phyloP scores from a whole-genome alignment of 2,329 filamentous ascomycete species.

The Verticillium isaacii region DNA sequence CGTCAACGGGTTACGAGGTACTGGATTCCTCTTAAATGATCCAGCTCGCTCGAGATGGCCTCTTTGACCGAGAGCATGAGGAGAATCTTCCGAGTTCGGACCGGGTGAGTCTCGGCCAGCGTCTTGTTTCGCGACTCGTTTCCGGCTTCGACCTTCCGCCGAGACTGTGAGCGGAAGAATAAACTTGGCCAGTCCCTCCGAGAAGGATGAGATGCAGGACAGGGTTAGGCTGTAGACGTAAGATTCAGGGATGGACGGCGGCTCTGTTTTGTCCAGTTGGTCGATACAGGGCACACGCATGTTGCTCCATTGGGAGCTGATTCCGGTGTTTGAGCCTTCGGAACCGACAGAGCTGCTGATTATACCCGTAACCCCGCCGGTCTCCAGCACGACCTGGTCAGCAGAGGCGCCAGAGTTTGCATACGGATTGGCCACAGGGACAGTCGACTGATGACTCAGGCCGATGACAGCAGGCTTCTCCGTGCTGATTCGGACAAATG shows the following conservation, averaged over 20 bases:
- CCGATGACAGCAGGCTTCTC: slow-evolving; percentile 89
- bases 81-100: slow-evolving; percentile 16
- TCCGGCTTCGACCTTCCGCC: slow-evolving; percentile 55
- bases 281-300: slow-evolving; percentile 86
- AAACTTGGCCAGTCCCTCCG: slow-evolving; percentile 89
- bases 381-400: slow-evolving; percentile 86
- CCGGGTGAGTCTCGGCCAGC: slow-evolving; percentile 37
- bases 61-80: slow-evolving; percentile 11
- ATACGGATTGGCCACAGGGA: slow-evolving; percentile 60
- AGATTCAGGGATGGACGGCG: slow-evolving; percentile 79
- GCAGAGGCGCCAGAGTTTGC: slow-evolving; percentile 53
- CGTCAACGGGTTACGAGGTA: slow-evolving; percentile 78
- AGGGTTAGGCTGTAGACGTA: slow-evolving; percentile 89
- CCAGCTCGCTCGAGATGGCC: slow-evolving; percentile 48
- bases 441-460: slow-evolving; percentile 80
- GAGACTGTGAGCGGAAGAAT: slow-evolving; percentile 87
- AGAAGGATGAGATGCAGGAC: slow-evolving; percentile 83
- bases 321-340: slow-evolving; percentile 66
- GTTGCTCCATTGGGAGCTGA: slow-evolving; percentile 88
- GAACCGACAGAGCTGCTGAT: slow-evolving; percentile 65
- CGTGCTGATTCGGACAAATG: slow-evolving; percentile 86
- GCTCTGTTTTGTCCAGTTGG: slow-evolving; percentile 86
- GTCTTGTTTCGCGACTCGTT: slow-evolving; percentile 40
- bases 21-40: slow-evolving; percentile 71
- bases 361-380: slow-evolving; percentile 80